Conservation (phyloP, 768 basidiomycete species). For the Strobilomyces echinocephalus region DNA sequence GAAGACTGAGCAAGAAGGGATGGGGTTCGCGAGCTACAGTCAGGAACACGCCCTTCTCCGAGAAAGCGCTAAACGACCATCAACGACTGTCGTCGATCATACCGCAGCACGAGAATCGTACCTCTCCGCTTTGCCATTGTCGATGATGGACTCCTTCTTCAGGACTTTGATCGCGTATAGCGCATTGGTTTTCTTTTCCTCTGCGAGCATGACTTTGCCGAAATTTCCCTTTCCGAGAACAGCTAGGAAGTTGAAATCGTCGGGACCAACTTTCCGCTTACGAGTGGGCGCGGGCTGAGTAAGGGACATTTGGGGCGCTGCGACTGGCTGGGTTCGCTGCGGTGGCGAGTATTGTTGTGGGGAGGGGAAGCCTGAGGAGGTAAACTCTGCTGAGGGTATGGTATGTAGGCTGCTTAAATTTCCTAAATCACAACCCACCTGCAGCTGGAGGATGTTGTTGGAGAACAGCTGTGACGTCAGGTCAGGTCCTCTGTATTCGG, state of each 20-base stretch:
- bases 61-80: slow-evolving; percentile 70
- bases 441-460: too few relatives aligned
- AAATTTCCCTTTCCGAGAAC: too few relatives aligned
- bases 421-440: too few relatives aligned
- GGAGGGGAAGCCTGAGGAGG: slow-evolving; percentile 15
- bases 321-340: slow-evolving; percentile 28
- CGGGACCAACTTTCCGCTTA: slow-evolving; percentile 88
- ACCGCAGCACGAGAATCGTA: slow-evolving; percentile 31
- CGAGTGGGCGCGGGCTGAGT: slow-evolving; percentile 42
- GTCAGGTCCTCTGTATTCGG: too few relatives aligned
- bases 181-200: slow-evolving; percentile 88
- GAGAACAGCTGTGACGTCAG: too few relatives aligned
- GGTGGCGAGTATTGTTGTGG: slow-evolving; percentile 23
- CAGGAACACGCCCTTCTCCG: slow-evolving; percentile 97
- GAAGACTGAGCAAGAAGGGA: slow-evolving; percentile 93
- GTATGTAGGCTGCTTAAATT: slow-evolving; percentile 23
- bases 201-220: slow-evolving; percentile 99
- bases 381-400: slow-evolving; percentile 21
- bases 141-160: slow-evolving; percentile 99
- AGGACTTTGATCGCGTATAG: slow-evolving; percentile 99
- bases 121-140: slow-evolving; percentile 99
- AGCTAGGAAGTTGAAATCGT: too few relatives aligned
- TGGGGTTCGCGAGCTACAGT: slow-evolving; percentile 96
- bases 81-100: background rate
- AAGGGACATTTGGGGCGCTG: slow-evolving; percentile 32